These are phyloP conservation scores for Globisporangium canariense DNA, from an alignment of 352 stramenopile species.

Conservation along the genomic window DNA sequence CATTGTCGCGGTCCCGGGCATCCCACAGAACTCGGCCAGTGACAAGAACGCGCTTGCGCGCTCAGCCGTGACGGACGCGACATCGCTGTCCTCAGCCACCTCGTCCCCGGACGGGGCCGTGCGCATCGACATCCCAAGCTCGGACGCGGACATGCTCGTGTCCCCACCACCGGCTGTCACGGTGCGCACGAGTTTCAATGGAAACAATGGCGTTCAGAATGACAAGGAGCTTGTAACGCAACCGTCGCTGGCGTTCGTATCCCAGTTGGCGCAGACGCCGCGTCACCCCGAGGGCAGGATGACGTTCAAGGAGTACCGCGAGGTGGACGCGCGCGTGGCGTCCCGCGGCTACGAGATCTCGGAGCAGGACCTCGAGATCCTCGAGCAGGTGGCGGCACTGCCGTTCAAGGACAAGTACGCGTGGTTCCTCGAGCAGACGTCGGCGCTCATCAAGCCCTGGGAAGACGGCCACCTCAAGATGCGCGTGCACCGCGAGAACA, in stretches of 20 bases:
- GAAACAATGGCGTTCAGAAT: not conserved
- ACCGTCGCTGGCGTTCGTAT: constrained; percentile 83
- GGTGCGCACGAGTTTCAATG: constrained; percentile 1
- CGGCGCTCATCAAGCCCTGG: constrained; percentile 81
- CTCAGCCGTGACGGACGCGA: constrained; percentile 14
- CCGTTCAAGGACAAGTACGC: constrained; percentile 89
- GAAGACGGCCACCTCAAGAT: constrained; percentile 85
- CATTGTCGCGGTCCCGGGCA: constrained; percentile 8
- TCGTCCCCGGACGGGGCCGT: constrained; percentile 16
- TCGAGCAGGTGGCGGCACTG: constrained; percentile 79
- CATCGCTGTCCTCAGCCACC: constrained; percentile 15
- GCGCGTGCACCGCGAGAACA: constrained; percentile 80
- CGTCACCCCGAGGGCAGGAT: constrained; percentile 79
- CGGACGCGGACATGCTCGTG: constrained; percentile 39
- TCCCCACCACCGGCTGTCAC: constrained; percentile 28
- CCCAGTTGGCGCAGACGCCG: constrained; percentile 77
- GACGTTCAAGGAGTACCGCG: constrained; percentile 87
- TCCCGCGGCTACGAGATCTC: constrained; percentile 87
- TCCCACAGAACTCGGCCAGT: not conserved
- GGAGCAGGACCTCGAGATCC: constrained; percentile 82
- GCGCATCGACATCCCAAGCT: constrained; percentile 39
- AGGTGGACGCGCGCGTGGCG: constrained; percentile 81
- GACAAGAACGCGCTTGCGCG: constrained; percentile 20
- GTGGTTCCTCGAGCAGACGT: constrained; percentile 84
- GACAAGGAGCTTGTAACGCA: constrained; percentile 77